Evolutionary conservation across 1,284 basidiomycete species (phyloP).

Genomic region (Ceratorhiza oryzae-sativae): DNA sequence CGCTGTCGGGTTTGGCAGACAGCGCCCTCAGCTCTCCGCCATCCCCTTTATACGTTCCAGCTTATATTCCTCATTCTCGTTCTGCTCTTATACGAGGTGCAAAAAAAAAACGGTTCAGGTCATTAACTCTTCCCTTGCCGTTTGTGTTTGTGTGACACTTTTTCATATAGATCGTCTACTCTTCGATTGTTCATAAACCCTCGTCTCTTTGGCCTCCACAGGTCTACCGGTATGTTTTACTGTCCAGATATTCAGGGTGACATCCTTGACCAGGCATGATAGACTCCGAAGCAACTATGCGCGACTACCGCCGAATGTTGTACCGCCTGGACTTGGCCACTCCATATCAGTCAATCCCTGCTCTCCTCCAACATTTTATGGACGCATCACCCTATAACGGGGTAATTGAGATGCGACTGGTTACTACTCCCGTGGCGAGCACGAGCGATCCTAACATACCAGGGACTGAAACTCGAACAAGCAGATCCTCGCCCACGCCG

Average conservation of each 20-base stretch:
- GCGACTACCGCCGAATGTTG: slow-evolving; percentile 37
- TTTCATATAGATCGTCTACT: neutral
- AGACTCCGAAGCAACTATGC: slow-evolving; percentile 6
- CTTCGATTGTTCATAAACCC: neutral
- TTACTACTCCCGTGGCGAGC: slow-evolving; percentile 34
- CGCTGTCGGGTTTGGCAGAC: slow-evolving; percentile 5
- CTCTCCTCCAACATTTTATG: slow-evolving; percentile 37
- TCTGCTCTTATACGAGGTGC: neutral
- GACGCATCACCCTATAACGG: slow-evolving; percentile 29
- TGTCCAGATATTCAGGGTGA: too few relatives aligned
- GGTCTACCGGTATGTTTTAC: too few relatives aligned
- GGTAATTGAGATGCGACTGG: slow-evolving; percentile 30
- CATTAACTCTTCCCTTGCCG: neutral
- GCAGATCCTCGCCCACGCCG: slow-evolving; percentile 13
- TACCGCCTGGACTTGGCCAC: slow-evolving; percentile 37
- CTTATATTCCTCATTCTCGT: neutral
- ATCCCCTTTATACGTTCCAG: neutral
- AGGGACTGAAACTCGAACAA: slow-evolving; percentile 25
- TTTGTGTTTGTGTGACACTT: neutral
- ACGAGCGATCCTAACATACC: slow-evolving; percentile 27
- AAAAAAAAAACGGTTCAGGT: neutral
- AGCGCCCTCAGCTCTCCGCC: neutral
- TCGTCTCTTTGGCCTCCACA: neutral
- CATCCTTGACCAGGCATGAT: neutral
- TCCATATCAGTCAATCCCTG: slow-evolving; percentile 35